Evolutionary conservation across 2,329 filamentous ascomycete species (phyloP), one percentile per base, ranked within the genome.

Genomic region (Tolypocladium tropicale): DNA sequence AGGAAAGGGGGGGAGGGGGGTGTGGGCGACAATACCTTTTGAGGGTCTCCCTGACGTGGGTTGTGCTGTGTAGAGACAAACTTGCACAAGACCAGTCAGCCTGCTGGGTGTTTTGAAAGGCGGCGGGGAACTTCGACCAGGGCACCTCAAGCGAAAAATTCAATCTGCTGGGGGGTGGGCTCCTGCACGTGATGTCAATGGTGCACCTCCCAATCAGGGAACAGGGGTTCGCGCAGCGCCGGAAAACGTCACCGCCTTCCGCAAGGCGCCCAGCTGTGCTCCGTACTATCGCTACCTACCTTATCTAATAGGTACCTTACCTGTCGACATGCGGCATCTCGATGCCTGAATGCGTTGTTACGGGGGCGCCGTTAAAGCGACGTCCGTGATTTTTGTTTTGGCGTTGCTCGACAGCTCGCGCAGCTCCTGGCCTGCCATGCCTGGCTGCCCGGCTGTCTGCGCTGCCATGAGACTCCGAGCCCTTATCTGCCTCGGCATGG

Each of bases 141-240:
- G 68, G 67, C 64, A 64, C 62, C 63, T 57, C 66, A 65, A 69
- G 70, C 68, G 70, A 74, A 75, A 75, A 75, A 70, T 72, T 75
- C 72, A 72, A 66, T 70, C 69, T 67, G 63, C 65, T 61, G 63
- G 57, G 60, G 60, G 63, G 65, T 62, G 63, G 65, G 58, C 56
- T 61, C 58, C 50, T 60, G 66, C 70, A 72, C 70, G 70, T 72
- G 70, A 72, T 64, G 53, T 63, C 55, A 60, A 53, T 56, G 59
- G 55, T 34, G 52, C 51, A 23, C 21, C 51, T 56, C 43, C 53
- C 56, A 58, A 57, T 58, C 53, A 57, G 52, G 41, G 53, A 51
- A 54, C 53, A 30, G 46, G 46, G 46, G 46, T 49, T 5, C 21
- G 25, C 28, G 11, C 43, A 9, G 23, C 6, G 21, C n/a, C 12